Evolutionary conservation across 176 grass and related monocot genomes (phyloP).

Genomic region (Hordeum vulgare): MorexV3_pseudomolecules_assembly NC_058519.1:204584053-204584552

Average conservation of each 20-base stretch:
- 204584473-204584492: constrained; percentile 46
- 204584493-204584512: constrained; percentile 37
- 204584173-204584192: constrained; percentile 83
- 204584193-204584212: constrained; percentile 96
- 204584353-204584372: constrained; percentile 70
- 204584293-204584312: constrained; percentile 19
- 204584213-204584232: constrained; percentile 89
- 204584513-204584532: constrained; percentile 58
- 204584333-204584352: constrained; percentile 5
- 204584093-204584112: constrained; percentile 78
- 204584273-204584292: constrained; percentile 81
- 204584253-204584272: constrained; percentile 92
- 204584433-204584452: constrained; percentile 92
- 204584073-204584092: constrained; percentile 42
- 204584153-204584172: constrained; percentile 85
- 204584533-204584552: constrained; percentile 96
- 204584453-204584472: constrained; percentile 96
- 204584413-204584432: constrained; percentile 72
- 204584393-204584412: constrained; percentile 72
- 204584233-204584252: constrained; percentile 72
- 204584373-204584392: constrained; percentile 67
- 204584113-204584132: constrained; percentile 89
- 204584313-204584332: constrained; percentile 9
- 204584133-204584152: constrained; percentile 95
- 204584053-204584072: constrained; percentile 33